Evolutionary conservation across 108 stramenopile genomes (phyloP), one percentile per base, ranked within the genome.

Genomic region (Stephanodiscus minutulus): DNA sequence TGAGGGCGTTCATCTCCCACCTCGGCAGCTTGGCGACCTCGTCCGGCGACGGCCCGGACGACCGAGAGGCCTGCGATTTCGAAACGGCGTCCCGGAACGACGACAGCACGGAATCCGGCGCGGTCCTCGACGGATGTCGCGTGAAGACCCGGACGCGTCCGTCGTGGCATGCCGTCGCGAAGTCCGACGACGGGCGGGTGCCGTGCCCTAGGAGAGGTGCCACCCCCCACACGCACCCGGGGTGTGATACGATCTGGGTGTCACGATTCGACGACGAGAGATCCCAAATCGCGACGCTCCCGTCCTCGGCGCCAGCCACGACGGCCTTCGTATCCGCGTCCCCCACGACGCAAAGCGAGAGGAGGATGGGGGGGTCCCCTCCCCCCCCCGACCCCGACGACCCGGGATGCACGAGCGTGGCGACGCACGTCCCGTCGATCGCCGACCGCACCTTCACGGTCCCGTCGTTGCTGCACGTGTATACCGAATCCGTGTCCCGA

Each of bases 381-480:
- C 58, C 59, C 55, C 27, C 17, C 10, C 3, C 8, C n/a, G n/a
- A n/a, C 10, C 22, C 27, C 12, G 0, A 13, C 27, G 15, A 15
- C 0, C 77, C 79, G 17, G 87, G 66, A 82, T 85, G 87, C 0
- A 65, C 64, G 47, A 93, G 66, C 11, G 92, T 96, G 21, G 84
- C 73, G n/a, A 70, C 55, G 64, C 88, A 88, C 44, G 70, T 72
- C 29, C 94, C 98, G 33, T 93, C 95, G 35, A 76, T 83, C 6
- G 79, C 75, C 27, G 81, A 79, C 73, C 98, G 93, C 7, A 98
- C 56, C 69, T 93, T 83, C 17, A 98, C 92, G 7, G 96, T 96
- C 17, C 96, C 96, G 75, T 98, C 98, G 31, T 95, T 94, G 43
- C 87, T 90, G 39, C 94, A 97, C 0, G 97, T 89, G 22, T 91